A percentile compares a stretch with the other conserved stretches of the same genome.
Evolutionary conservation across 2,329 filamentous ascomycete species (phyloP).

Genomic region (Colletotrichum costaricense): DNA sequence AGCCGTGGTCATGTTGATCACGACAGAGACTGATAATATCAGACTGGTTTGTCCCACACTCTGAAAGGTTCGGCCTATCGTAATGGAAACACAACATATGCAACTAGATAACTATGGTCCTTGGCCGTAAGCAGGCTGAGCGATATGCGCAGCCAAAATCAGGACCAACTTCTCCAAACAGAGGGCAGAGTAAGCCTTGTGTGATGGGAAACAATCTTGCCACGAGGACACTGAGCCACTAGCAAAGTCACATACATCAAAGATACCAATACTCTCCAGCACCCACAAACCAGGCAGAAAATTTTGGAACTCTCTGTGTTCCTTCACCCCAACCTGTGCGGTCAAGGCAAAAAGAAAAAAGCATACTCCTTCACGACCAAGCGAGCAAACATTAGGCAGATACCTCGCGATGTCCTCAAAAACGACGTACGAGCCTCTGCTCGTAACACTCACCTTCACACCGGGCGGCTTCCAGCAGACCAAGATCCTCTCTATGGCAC

Average conservation of each 20-base stretch:
- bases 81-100: constrained; percentile 6
- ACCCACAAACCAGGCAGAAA: neutral
- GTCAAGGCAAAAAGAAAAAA: neutral
- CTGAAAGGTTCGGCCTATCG: neutral
- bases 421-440: neutral
- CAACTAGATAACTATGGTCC: constrained; percentile 16
- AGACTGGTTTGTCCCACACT: neutral
- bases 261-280: neutral
- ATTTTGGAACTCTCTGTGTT: neutral
- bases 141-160: neutral
- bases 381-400: neutral
- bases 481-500: neutral
- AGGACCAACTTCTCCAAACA: neutral
- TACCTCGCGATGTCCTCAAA: neutral
- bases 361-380: neutral
- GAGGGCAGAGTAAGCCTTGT: neutral
- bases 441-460: constrained; percentile 1
- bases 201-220: neutral
- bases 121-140: neutral
- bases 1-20: neutral
- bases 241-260: neutral
- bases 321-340: too few relatives aligned
- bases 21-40: neutral
- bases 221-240: neutral
- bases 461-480: neutral